Conservation (phyloP, 768 basidiomycete species). For the Lanmaoa pseudosensibilis region DNA sequence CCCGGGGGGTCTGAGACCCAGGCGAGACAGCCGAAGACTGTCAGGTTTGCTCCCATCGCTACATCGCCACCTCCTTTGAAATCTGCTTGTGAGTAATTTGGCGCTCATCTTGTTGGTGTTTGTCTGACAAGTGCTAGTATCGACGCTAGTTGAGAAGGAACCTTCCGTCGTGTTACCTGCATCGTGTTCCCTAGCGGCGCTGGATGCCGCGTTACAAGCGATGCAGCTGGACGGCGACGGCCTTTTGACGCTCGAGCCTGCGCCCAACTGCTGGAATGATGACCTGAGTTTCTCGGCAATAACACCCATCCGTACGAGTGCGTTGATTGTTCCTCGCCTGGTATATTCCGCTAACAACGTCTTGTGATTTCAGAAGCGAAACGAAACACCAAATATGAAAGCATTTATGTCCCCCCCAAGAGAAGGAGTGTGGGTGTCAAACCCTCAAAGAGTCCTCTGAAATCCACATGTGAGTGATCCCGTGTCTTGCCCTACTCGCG, state of each 20-base stretch:
- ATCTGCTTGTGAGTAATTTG: constrained; percentile 8
- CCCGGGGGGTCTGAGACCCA: constrained; percentile 18
- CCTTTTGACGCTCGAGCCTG: constrained; percentile 1
- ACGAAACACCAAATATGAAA: background rate
- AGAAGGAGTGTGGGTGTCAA: background rate
- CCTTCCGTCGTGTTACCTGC: background rate
- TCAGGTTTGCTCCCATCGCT: background rate
- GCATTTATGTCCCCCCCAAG: background rate
- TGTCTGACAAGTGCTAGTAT: constrained; percentile 9
- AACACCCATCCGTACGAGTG: background rate
- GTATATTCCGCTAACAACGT: background rate
- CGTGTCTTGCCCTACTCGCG: background rate
- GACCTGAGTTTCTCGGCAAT: constrained; percentile 9
- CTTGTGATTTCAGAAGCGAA: background rate
- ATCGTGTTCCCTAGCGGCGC: constrained; percentile 16
- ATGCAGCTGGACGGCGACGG: constrained; percentile 1
- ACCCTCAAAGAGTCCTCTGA: background rate
- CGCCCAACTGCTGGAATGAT: background rate
- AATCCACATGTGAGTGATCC: constrained; percentile 11
- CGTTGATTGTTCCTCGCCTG: background rate
- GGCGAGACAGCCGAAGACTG: constrained; percentile 3
- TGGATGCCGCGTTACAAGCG: constrained; percentile 14
- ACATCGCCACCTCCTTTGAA: background rate
- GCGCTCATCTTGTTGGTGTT: background rate
- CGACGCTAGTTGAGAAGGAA: background rate